These are phyloP conservation scores for Zhuliangozyma blackwelliae DNA, from an alignment of 1,139 yeast species.

Conservation along the genomic window DNA sequence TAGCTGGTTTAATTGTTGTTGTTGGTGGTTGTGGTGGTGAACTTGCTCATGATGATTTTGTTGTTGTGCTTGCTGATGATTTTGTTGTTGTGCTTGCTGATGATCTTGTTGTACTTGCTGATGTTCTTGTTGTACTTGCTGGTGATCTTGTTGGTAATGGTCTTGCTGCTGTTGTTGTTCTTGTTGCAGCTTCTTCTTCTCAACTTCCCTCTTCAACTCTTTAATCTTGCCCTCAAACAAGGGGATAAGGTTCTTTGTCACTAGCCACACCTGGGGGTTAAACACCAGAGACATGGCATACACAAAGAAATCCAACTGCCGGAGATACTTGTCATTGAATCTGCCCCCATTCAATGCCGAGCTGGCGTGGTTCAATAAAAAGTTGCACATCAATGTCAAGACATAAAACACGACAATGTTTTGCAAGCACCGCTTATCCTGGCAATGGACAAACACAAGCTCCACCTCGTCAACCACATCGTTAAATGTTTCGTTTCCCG, in stretches of 20 bases:
- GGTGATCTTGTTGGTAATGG: not conserved
- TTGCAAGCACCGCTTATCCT: constrained; percentile 3
- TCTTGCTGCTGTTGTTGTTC: not conserved
- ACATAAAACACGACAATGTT: constrained; percentile 8
- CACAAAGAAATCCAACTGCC: constrained; percentile 6
- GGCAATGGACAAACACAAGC: constrained; percentile 1
- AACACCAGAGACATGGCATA: constrained; percentile 2
- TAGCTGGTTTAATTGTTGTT: not conserved
- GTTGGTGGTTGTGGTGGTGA: not conserved
- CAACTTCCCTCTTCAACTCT: constrained; percentile 2
- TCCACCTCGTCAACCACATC: constrained; percentile 8
- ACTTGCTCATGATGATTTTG: not conserved
- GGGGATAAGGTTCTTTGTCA: constrained; percentile 5
- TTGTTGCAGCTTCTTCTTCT: not conserved
- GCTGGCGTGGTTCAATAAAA: constrained; percentile 2
- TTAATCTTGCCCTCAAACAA: constrained; percentile 3
- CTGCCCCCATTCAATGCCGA: not conserved
- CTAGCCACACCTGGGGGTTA: constrained; percentile 6
- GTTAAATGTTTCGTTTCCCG: constrained; percentile 3
- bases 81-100: not conserved
- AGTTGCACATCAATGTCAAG: constrained; percentile 5
- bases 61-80: not conserved
- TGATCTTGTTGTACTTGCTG: not conserved
- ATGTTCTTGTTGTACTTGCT: constrained; percentile 1
- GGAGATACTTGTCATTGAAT: not conserved